Base-by-base conservation (phyloP, 1,139 yeast genomes). In the Yamadazyma kanchanaburiensis region DNA sequence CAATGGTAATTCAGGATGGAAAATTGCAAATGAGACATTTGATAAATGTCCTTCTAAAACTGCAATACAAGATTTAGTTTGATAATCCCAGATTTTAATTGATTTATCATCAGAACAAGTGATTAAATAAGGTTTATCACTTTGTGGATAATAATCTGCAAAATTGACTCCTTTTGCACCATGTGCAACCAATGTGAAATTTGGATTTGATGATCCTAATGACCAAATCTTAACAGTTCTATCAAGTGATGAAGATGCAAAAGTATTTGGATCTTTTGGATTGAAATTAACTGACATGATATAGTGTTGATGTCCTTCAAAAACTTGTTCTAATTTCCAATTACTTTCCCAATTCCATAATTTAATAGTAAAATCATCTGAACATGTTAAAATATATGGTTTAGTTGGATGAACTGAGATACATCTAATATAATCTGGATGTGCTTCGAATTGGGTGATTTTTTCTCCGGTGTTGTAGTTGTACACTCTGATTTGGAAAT, bases 201-300 rank as follows among this genome's bases (percentile, higher is more conserved):
- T 91, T 37, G 98, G 95, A 21, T 74, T 74, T n/a, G 84, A 61
- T 27, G 91, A 82, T 17, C 96, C 95, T 48, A 91, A 65, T 2
- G 95, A 84, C 99, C 99, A 91, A 42, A 94, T 84, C 60, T 91
- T 91, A 35, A 94, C 95, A 12, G 97, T 88, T 51, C 94, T 81
- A 59, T 91, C 99, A 50, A 94, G 73, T 65, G 95, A 88, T 8
- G 95, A 96, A 18, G 96, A 84, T 3, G 97, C 98, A 72, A 91
- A 94, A 24, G 96, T 89, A 63, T 85, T 88, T 44, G 96, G 91
- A 60, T 94, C 98, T 62, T 89, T 91, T 36, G 98, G 97, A 60
- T 91, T 94, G 68, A 91, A 87, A 31, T 91, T 88, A 32, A 91
- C 79, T 38, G 88, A 77, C 96, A 91, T 89, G 35, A 91, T 91